Base-by-base conservation (phyloP, 495 filamentous ascomycete species). In the Antarctomyces pellizariae region DNA sequence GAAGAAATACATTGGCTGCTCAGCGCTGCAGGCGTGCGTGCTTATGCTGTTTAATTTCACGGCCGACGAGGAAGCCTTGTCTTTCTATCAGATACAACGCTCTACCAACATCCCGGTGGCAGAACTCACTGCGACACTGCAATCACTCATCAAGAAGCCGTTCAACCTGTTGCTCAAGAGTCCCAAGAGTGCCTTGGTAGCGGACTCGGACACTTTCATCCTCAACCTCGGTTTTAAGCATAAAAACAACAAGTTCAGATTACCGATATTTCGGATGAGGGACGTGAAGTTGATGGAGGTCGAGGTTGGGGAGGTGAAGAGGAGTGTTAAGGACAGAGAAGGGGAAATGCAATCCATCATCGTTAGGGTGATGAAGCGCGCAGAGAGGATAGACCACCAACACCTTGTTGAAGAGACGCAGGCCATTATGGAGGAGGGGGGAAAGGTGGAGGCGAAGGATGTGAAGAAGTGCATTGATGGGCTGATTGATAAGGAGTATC, bases 281-380 rank as follows among this genome's bases (percentile, higher is more conserved):
- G n/a, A 99, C 49, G 61, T 93, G 25, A 84, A 83, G 46, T 89
- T 95, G 52, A 95, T 38, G 1, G 54, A 51, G 27, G 52, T 59
- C 36, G 86, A 99, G 54, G 91, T 92, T 46, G 72, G 80, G 46
- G 75, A 73, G 38, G 95, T 82, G 2, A 79, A 93, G 44, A 73
- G 91, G 49, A 59, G 76, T 3, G 80, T 95, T 0, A 72, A 72
- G 16, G 89, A 99, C 40, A 57, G 86, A 13, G 76, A 90, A 41
- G 91, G 79, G 36, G 86, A 99, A 56, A 90, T 79, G 0, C 89
- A 99, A 47, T 89, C 86, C 8, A 89, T 89, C 1, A 84, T 99
- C 35, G 86, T 93, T 34, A 57, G 86, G 8, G 91, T 99, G 38
- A 80, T 99, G 80, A 99, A 99, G 71, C 71, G 67, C 36, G 53